These are phyloP conservation scores for Beta lomatogona DNA, from an alignment of 179 eudicot genomes.

Conservation along the genomic window DNA sequence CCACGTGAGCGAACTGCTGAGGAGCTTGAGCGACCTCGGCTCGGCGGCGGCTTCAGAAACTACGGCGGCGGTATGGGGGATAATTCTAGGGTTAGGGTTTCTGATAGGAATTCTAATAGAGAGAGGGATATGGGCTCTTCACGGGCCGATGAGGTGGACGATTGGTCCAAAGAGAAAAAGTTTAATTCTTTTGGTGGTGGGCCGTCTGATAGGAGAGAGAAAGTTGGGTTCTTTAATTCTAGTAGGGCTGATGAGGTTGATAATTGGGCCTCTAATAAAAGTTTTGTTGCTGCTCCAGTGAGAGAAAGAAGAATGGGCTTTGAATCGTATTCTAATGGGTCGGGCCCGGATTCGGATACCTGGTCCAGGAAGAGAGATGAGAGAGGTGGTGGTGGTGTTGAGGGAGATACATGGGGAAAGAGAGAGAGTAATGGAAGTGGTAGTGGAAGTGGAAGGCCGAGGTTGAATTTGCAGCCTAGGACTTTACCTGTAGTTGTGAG, in stretches of 20 bases:
- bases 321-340: conserved; percentile 37
- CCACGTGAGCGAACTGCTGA: conserved; percentile 84
- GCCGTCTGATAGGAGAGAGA: conserved; percentile 55
- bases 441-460: conserved; percentile 82
- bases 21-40: conserved; percentile 62
- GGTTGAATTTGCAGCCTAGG: conserved; percentile 82
- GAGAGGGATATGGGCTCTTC: conserved; percentile 49
- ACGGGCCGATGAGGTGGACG: conserved; percentile 85
- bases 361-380: conserved; percentile 73
- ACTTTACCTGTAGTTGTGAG: conserved; percentile 44
- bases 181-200: conserved; percentile 7
- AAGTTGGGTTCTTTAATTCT: conserved; percentile 64
- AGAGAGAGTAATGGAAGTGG: neutral
- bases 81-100: conserved; percentile 48
- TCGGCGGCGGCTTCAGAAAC: conserved; percentile 64
- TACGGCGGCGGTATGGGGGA: conserved; percentile 33
- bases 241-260: conserved; percentile 84
- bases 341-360: conserved; percentile 67
- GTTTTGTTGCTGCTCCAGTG: conserved; percentile 46
- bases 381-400: neutral
- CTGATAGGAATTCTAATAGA: conserved; percentile 41
- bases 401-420: too few relatives aligned
- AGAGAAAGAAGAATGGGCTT: conserved; percentile 73
- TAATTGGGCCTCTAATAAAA: conserved; percentile 77
- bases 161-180: conserved; percentile 77